Base-by-base conservation (phyloP, 2,329 filamentous ascomycete species). In the Fusarium pseudocircinatum region DNA sequence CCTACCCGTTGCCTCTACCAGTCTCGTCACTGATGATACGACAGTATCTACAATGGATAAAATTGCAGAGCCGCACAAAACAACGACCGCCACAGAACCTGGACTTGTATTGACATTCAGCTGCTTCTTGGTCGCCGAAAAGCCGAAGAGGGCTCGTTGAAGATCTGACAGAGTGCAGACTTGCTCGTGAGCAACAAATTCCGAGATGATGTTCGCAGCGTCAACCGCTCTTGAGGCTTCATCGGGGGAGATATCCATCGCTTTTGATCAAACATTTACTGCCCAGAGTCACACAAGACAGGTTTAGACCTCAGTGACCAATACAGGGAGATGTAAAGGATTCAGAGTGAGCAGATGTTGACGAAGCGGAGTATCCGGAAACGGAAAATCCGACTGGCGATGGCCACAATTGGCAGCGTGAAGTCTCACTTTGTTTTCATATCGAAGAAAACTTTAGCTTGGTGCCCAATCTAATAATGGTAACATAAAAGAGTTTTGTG, bases 11-110 rank as follows among this genome's bases (percentile, higher is more conserved):
- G 49, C 28, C 26, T 58, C 58, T 30, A 36, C 22, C 28, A 64
- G 15, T 14, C 46, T 52, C 32, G 9, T 16, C 22, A 59, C 44
- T 50, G 30, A 64, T 22, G 72, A 68, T 18, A 76, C 50, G 34
- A 75, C 72, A 6, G 65, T 60, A 16, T 76, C 67, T 11, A 71
- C 53, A 1, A 66, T 72, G 12, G 47, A 63, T 15, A 76, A 47
- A 7, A 76, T 71, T 12, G 75, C 69, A 2, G 75, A 76, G 12
- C 64, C 67, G 28, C 74, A 76, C 6, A 76, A 46, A 12, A 72
- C 74, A 22, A 76, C 61, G 16, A 72, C 67, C 26, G 54, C 16
- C 10, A 24, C 28, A 10, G 57, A 49, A 28, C 12, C 22, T 22
- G 16, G 22, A 18, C 9, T 39, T 12, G 16, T 20, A 4, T 28